Evolutionary conservation across 495 filamentous ascomycete genomes (phyloP).

Genomic region (Lophium mytilinum): DNA sequence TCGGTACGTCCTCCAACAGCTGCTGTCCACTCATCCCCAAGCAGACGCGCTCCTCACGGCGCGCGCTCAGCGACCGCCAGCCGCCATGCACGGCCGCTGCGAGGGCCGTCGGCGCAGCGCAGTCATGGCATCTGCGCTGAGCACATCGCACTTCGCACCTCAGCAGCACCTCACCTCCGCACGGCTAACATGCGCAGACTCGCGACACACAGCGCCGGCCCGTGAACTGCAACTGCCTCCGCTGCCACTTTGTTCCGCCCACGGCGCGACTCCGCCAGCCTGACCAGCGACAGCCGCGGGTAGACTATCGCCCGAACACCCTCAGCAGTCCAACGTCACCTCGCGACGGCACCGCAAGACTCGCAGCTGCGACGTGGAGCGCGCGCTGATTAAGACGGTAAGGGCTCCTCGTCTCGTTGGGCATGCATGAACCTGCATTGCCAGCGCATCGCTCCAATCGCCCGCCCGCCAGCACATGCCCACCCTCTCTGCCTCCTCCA

Average conservation of each 20-base stretch:
- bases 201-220: neutral
- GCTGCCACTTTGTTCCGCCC: constrained; percentile 9
- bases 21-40: too few species aligned
- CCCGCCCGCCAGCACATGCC: constrained; percentile 22
- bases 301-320: constrained; percentile 2
- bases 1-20: constrained; percentile 7
- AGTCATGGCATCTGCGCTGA: too few species aligned
- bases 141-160: too few species aligned
- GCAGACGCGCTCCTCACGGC: neutral
- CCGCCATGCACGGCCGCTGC: neutral
- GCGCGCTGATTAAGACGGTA: constrained; percentile 28
- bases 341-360: constrained; percentile 8
- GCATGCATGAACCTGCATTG: constrained; percentile 29
- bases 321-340: constrained; percentile 5
- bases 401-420: constrained; percentile 13
- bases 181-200: neutral
- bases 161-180: neutral
- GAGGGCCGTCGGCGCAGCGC: neutral
- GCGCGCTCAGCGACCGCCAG: neutral
- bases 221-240: constrained; percentile 5
- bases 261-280: neutral
- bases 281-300: constrained; percentile 6
- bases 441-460: constrained; percentile 32
- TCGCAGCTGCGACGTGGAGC: constrained; percentile 21
- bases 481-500: constrained; percentile 23